phyloP scores from a whole-genome alignment of 495 filamentous ascomycete genomes.

The Penicillium angulare region DNA sequence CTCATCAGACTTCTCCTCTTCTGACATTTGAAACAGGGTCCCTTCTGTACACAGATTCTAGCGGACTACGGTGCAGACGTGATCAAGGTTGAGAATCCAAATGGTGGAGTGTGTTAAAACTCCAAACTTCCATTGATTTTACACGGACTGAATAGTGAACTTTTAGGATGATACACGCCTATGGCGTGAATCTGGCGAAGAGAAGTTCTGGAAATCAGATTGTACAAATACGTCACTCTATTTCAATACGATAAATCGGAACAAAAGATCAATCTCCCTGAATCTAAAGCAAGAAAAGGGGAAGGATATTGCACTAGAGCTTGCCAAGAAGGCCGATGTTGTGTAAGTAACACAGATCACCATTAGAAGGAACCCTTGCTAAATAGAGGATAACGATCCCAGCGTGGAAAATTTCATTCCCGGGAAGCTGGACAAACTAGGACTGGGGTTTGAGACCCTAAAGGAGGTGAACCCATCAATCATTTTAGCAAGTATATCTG shows the following conservation, averaged over 20 bases:
- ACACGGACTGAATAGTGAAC: constrained; percentile 26
- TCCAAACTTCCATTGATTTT: neutral
- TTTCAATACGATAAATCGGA: constrained; percentile 61
- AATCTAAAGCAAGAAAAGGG: constrained; percentile 74
- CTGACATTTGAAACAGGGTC: constrained; percentile 35
- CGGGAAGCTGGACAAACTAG: constrained; percentile 74
- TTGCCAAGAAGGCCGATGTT: constrained; percentile 73
- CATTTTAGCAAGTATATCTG: constrained; percentile 31
- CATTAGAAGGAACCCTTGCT: too few relatives aligned
- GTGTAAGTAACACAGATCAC: constrained; percentile 38
- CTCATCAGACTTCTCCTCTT: neutral
- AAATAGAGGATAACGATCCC: neutral
- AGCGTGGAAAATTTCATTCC: constrained; percentile 88
- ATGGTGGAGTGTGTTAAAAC: constrained; percentile 52
- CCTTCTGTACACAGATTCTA: constrained; percentile 90
- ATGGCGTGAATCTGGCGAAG: constrained; percentile 19
- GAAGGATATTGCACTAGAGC: constrained; percentile 68
- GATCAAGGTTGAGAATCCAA: constrained; percentile 89
- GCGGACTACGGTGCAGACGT: constrained; percentile 89
- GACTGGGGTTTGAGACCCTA: constrained; percentile 70
- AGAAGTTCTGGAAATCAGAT: constrained; percentile 19
- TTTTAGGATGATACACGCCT: constrained; percentile 23
- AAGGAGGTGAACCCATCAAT: constrained; percentile 63
- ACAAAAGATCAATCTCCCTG: constrained; percentile 83
- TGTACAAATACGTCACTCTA: constrained; percentile 18